phyloP scores from a whole-genome alignment of 73 alveolate species.

The Tetrahymena elliotti region DNA sequence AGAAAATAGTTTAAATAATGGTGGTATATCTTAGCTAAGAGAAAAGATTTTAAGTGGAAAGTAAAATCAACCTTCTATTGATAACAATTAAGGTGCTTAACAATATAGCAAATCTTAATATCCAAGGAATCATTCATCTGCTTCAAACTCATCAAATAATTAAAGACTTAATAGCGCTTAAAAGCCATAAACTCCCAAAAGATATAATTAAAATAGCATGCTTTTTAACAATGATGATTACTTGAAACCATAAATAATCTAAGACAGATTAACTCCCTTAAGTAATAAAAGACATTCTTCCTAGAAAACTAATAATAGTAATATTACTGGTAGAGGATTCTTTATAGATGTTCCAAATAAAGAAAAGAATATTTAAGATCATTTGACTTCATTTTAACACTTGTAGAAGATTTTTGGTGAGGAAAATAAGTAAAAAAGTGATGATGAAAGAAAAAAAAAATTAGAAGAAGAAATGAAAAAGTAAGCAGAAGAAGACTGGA shows the following conservation, averaged over 20 bases:
- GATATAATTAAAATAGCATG: neutral
- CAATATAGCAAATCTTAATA: neutral
- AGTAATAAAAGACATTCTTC: neutral
- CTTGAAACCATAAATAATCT: neutral
- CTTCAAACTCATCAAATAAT: neutral
- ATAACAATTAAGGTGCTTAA: neutral
- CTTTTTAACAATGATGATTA: neutral
- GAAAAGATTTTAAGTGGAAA: neutral
- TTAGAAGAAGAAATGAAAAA: neutral
- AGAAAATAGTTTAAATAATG: neutral
- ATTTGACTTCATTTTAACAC: neutral
- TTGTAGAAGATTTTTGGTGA: neutral
- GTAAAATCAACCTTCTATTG: neutral
- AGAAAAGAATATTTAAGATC: neutral
- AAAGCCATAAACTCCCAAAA: neutral
- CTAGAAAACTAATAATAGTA: neutral
- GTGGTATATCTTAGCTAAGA: neutral
- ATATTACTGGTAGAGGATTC: neutral
- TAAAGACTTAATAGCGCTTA: neutral
- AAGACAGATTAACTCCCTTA: neutral
- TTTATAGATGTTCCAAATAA: neutral
- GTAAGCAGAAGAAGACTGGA: neutral
- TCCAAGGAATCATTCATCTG: neutral
- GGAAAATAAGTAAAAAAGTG: neutral
- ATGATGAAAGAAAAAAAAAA: neutral